A percentile compares a stretch with the other conserved stretches of the same genome.
Conservation (phyloP, 108 stramenopile genomes). For the Craspedostauros australis region DNA sequence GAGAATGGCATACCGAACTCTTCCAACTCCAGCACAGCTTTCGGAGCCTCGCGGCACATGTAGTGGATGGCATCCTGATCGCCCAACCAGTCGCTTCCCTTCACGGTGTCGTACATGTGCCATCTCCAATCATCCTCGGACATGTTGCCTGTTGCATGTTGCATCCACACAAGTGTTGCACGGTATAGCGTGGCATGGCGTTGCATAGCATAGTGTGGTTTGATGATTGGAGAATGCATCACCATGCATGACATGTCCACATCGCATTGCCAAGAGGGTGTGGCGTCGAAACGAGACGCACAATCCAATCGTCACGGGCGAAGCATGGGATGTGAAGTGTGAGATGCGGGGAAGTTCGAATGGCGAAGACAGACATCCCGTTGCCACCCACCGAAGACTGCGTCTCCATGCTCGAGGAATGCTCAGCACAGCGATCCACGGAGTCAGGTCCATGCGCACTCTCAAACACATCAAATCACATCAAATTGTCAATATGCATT, state of each 20-base stretch:
- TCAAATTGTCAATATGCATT: no score
- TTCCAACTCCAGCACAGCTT: slow-evolving; percentile 95
- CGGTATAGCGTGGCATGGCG: slow-evolving; percentile 45
- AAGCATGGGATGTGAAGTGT: no score
- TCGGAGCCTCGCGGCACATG: slow-evolving; percentile 99
- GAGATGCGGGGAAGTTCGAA: no score
- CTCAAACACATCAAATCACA: no score
- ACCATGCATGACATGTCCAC: neutral
- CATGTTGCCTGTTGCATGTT: slow-evolving; percentile 66
- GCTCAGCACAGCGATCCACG: no score
- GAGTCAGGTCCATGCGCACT: no score
- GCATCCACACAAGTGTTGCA: neutral
- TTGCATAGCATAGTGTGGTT: slow-evolving; percentile 22
- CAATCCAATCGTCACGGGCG: no score
- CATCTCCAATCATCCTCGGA: slow-evolving; percentile 95
- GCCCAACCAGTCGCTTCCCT: slow-evolving; percentile 98
- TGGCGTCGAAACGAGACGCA: no score
- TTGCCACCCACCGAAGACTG: no score
- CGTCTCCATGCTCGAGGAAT: no score
- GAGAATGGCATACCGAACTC: slow-evolving; percentile 92
- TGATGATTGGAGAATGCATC: neutral
- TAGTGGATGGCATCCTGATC: slow-evolving; percentile 99
- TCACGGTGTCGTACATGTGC: slow-evolving; percentile 99
- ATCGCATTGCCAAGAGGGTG: no score
- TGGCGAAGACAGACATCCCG: no score